A percentile compares a stretch with the other conserved stretches of the same genome.
Conservation (phyloP, 2,329 filamentous ascomycete species). For the Diplodia mutila region DNA sequence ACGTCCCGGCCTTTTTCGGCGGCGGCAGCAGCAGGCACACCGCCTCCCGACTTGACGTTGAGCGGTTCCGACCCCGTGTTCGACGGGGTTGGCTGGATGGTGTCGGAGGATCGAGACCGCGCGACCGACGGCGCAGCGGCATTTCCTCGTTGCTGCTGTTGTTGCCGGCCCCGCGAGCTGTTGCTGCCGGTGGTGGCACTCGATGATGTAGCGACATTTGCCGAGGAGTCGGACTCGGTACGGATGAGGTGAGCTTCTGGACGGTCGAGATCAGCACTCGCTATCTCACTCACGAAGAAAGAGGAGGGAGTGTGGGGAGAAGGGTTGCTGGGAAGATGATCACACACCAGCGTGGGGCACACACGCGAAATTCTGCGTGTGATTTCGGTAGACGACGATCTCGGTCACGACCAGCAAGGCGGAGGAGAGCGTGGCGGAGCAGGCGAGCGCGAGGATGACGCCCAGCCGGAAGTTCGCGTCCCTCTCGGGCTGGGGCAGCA, state of each 20-base stretch:
- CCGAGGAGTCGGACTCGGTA: not conserved
- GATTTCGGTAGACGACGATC: not conserved
- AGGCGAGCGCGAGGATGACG: not conserved
- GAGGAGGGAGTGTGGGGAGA: no score
- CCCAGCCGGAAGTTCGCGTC: not conserved
- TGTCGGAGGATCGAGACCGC: not conserved
- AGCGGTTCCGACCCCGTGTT: not conserved
- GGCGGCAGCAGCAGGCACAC: not conserved
- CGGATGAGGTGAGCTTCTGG: not conserved
- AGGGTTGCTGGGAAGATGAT: no score
- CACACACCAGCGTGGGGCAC: not conserved
- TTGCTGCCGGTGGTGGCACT: not conserved
- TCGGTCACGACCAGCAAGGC: not conserved
- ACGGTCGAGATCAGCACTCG: not conserved
- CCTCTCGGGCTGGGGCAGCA: not conserved
- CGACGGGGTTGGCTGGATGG: not conserved
- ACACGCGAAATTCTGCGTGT: not conserved
- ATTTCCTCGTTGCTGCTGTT: not conserved
- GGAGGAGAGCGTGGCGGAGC: not conserved
- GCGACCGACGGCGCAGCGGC: not conserved
- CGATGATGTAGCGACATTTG: not conserved
- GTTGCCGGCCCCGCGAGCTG: not conserved
- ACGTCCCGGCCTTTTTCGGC: not conserved
- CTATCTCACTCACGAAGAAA: no score
- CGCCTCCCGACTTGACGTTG: not conserved